phyloP scores from a whole-genome alignment of 1,139 yeast species.

The Magnusiomyces magnusii region DNA sequence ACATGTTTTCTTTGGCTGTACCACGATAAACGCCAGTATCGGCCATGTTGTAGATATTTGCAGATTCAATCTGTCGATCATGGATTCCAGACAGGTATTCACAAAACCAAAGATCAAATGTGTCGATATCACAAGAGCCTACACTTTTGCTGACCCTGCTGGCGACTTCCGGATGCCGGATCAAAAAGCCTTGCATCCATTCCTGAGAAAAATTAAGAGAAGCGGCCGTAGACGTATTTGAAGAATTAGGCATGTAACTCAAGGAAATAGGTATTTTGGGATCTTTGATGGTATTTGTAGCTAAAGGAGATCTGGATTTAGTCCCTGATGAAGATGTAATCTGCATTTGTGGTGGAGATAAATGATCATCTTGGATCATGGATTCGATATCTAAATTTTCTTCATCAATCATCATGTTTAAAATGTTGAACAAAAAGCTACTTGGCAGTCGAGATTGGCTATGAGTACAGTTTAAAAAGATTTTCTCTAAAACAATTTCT shows the following conservation, averaged over 20 bases:
- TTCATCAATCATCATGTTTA: constrained; percentile 7
- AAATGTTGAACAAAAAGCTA: constrained; percentile 5
- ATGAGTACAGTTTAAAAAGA: constrained; percentile 8
- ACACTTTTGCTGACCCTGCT: constrained; percentile 2
- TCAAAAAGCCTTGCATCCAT: constrained; percentile 9
- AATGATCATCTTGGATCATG: neutral
- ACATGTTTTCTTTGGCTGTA: neutral
- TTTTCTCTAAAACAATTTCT: constrained; percentile 3
- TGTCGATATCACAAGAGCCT: constrained; percentile 1
- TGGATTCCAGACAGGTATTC: constrained; percentile 7
- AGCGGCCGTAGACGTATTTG: neutral
- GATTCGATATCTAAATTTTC: neutral
- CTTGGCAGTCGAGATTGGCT: constrained; percentile 7
- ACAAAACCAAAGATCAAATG: constrained; percentile 7
- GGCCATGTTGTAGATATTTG: constrained; percentile 6
- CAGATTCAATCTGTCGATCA: constrained; percentile 4
- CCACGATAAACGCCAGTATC: constrained; percentile 1
- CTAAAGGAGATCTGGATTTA: neutral
- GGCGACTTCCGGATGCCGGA: constrained; percentile 6
- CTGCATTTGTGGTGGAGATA: too few species aligned
- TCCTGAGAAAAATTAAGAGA: constrained; percentile 4
- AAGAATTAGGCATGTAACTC: neutral
- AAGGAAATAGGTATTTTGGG: neutral
- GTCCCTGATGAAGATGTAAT: neutral
- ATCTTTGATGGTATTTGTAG: neutral